phyloP scores from a whole-genome alignment of 1,139 yeast genomes.

The Taphrina flavorubra region DNA sequence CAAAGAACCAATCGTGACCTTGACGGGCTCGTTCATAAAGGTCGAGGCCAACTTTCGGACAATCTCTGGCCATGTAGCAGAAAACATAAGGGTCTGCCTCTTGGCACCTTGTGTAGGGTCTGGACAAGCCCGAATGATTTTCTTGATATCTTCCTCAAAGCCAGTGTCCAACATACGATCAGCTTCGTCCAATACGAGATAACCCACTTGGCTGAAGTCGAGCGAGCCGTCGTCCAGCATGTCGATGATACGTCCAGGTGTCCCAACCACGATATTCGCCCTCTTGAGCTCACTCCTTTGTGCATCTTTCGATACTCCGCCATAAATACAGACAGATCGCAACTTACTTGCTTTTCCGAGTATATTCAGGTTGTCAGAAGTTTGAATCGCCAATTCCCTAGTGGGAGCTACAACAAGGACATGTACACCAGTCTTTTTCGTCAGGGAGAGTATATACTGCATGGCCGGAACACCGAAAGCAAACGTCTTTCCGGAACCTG shows the following conservation, averaged over 20 bases:
- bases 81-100: constrained; percentile 87
- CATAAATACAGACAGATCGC: constrained; percentile 85
- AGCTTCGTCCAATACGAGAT: constrained; percentile 93
- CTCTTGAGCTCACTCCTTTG: constrained; percentile 68
- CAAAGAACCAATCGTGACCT: constrained; percentile 89
- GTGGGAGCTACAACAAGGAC: constrained; percentile 94
- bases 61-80: constrained; percentile 90
- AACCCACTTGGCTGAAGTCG: constrained; percentile 69
- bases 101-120: constrained; percentile 49
- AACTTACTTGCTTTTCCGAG: constrained; percentile 68
- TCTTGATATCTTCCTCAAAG: constrained; percentile 92
- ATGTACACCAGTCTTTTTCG: constrained; percentile 59
- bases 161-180: constrained; percentile 98
- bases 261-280: constrained; percentile 85
- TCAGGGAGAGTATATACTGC: constrained; percentile 58
- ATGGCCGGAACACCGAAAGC: constrained; percentile 99
- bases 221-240: constrained; percentile 86
- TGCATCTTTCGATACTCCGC: constrained; percentile 96
- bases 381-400: constrained; percentile 94
- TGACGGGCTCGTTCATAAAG: constrained; percentile 82
- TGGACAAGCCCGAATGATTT: constrained; percentile 67
- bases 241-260: constrained; percentile 95
- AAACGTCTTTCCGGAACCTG: constrained; percentile 97
- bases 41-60: constrained; percentile 88
- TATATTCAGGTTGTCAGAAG: constrained; percentile 67